These are phyloP conservation scores for Geranomyces variabilis DNA, from an alignment of 192 early-diverging fungal species.

Conservation along the genomic window DNA sequence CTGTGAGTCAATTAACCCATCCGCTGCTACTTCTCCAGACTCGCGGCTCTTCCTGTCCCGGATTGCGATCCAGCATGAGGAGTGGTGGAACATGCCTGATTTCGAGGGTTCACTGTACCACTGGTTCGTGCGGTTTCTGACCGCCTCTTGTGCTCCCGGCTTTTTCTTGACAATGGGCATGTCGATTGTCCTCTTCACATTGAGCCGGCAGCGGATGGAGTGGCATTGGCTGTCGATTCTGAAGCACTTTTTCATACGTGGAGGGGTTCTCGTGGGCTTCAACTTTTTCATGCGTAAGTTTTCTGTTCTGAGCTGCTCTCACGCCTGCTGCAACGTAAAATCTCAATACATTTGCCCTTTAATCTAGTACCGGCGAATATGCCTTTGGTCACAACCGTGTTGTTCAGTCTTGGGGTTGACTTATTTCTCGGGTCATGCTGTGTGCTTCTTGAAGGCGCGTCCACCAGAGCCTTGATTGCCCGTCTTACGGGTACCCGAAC, in stretches of 20 bases:
- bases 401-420: constrained; percentile 45
- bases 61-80: constrained; percentile 39
- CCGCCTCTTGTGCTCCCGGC: constrained; percentile 44
- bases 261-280: constrained; percentile 32
- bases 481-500: no score
- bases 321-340: not conserved
- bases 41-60: constrained; percentile 32
- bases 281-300: constrained; percentile 35
- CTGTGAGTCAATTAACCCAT: not conserved
- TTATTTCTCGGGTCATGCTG: constrained; percentile 43
- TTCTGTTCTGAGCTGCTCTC: no score
- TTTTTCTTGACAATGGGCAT: constrained; percentile 51
- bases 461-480: not conserved
- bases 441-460: constrained; percentile 20
- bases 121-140: constrained; percentile 41
- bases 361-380: not conserved
- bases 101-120: constrained; percentile 33
- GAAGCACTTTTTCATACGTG: constrained; percentile 44
- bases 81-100: constrained; percentile 48
- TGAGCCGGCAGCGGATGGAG: constrained; percentile 30
- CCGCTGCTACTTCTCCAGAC: constrained; percentile 6
- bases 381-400: constrained; percentile 32
- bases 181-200: constrained; percentile 41
- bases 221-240: constrained; percentile 39
- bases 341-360: not conserved